A percentile compares a stretch with the other conserved stretches of the same genome.
phyloP scores from a whole-genome alignment of 2,329 filamentous ascomycete species.

The Penicillium sp. region DNA sequence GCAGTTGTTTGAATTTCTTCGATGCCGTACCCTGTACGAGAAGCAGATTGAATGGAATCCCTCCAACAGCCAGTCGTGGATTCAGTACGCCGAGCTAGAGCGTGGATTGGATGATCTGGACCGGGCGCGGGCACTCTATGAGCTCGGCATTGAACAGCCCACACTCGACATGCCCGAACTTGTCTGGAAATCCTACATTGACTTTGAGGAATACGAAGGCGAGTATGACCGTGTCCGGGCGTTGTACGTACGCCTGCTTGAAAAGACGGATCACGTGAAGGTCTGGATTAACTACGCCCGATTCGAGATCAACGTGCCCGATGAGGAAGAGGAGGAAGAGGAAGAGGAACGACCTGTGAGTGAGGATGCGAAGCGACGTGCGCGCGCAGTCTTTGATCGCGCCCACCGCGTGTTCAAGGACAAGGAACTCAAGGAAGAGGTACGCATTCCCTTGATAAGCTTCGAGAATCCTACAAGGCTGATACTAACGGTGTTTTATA shows the following conservation, averaged over 20 bases:
- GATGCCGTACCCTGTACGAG: slow-evolving; percentile 85
- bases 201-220: slow-evolving; percentile 93
- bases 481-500: slow-evolving; percentile 37
- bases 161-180: slow-evolving; percentile 94
- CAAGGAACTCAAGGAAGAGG: slow-evolving; percentile 82
- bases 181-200: slow-evolving; percentile 96
- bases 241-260: slow-evolving; percentile 82
- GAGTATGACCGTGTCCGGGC: slow-evolving; percentile 77
- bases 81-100: slow-evolving; percentile 90
- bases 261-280: slow-evolving; percentile 98
- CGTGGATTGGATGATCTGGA: slow-evolving; percentile 84
- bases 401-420: slow-evolving; percentile 84
- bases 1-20: slow-evolving; percentile 86
- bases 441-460: slow-evolving; percentile 28
- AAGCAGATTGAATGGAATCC: slow-evolving; percentile 92
- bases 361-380: slow-evolving; percentile 75
- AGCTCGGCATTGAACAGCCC: slow-evolving; percentile 76
- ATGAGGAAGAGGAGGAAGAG: slow-evolving; percentile 60
- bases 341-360: slow-evolving; percentile 59
- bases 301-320: slow-evolving; percentile 92
- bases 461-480: too few species aligned
- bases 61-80: slow-evolving; percentile 88
- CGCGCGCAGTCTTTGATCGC: slow-evolving; percentile 75
- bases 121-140: slow-evolving; percentile 82
- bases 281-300: slow-evolving; percentile 99